Conservation (phyloP, 2,329 filamentous ascomycete genomes). For the Chrysosporium keratinophilum region DNA sequence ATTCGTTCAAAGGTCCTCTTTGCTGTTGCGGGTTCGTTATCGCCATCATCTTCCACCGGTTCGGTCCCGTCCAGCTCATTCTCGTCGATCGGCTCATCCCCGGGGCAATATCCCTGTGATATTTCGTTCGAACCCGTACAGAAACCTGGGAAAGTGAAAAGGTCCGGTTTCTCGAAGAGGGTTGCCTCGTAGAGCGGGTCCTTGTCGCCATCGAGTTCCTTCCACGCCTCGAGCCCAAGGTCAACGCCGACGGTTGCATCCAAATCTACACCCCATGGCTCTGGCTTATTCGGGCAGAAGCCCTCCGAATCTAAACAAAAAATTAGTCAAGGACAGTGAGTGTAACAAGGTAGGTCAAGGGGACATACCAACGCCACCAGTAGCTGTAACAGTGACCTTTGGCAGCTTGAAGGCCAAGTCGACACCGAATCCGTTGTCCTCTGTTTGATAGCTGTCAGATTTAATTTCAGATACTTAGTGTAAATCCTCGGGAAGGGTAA, state of each 20-base stretch:
- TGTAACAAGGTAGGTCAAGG: background rate
- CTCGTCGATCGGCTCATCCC: too few species aligned
- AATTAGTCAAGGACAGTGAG: background rate
- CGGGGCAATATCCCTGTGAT: conserved; percentile 4
- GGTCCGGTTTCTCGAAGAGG: conserved; percentile 5
- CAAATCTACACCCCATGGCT: conserved; percentile 7
- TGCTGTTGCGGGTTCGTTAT: background rate
- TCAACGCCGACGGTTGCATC: conserved; percentile 5
- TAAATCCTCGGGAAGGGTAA: background rate
- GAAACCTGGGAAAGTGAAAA: conserved; percentile 8
- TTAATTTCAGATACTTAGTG: background rate
- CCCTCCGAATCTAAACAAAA: conserved; percentile 1
- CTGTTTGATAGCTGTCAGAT: conserved; percentile 3
- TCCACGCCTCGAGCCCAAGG: conserved; percentile 7
- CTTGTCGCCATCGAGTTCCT: conserved; percentile 8
- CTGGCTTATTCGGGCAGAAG: conserved; percentile 3
- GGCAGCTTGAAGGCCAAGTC: conserved; percentile 9
- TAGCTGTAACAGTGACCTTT: conserved; percentile 4
- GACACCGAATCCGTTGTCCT: conserved; percentile 11
- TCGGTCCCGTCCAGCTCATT: background rate
- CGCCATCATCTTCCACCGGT: background rate
- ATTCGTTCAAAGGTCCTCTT: background rate
- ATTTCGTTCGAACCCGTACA: conserved; percentile 3
- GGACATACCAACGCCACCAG: conserved; percentile 6
- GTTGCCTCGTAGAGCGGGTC: conserved; percentile 7